A percentile compares a stretch with the other conserved stretches of the same genome.
These are phyloP conservation scores for Globisporangium viniferum DNA, from an alignment of 352 stramenopile species.

Conservation along the genomic window DNA sequence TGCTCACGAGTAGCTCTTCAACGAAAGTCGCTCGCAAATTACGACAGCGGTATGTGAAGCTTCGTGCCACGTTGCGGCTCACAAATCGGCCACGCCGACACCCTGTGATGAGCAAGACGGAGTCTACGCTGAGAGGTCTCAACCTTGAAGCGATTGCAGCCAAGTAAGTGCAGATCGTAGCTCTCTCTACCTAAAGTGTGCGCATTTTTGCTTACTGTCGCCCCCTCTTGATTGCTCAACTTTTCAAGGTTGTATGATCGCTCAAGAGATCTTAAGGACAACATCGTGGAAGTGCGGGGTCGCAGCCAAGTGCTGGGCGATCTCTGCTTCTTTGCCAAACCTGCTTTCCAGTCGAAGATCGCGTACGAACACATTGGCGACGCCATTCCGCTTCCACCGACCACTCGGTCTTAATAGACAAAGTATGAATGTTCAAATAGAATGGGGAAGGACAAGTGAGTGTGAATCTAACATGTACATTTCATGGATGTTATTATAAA, in stretches of 20 bases:
- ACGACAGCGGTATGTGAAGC: background rate
- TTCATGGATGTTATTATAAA: background rate
- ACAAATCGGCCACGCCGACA: background rate
- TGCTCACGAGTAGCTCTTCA: background rate
- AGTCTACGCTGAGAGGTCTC: background rate
- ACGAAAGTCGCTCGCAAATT: background rate
- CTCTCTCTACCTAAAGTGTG: background rate
- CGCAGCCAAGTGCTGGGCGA: background rate
- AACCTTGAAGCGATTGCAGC: background rate
- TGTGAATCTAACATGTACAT: background rate
- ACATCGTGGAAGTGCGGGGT: background rate
- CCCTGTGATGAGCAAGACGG: background rate
- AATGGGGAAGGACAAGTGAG: background rate
- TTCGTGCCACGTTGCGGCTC: background rate
- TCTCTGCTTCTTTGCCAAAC: background rate
- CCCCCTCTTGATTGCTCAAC: background rate
- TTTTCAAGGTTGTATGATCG: background rate
- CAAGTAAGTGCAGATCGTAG: background rate
- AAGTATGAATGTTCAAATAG: background rate
- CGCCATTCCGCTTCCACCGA: background rate
- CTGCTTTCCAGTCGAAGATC: background rate
- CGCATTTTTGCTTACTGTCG: background rate
- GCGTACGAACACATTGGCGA: background rate
- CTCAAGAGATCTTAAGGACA: background rate
- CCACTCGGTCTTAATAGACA: background rate